These are phyloP conservation scores for Colletotrichum lini DNA, from an alignment of 2,329 filamentous ascomycete species.

Conservation along the genomic window DNA sequence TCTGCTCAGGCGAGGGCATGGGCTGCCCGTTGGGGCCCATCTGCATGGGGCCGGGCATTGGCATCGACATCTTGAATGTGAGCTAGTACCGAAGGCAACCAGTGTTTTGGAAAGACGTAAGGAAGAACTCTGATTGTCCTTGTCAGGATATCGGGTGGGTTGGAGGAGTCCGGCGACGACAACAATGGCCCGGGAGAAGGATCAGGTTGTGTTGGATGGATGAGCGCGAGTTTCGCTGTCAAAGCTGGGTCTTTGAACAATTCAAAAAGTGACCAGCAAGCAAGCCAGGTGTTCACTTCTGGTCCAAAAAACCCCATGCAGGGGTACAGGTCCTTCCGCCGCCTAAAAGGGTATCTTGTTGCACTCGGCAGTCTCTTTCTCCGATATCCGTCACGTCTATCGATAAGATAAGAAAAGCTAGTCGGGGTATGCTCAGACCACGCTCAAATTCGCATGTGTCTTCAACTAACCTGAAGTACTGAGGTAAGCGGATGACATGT, in stretches of 20 bases:
- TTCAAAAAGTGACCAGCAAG: slow-evolving; percentile 34
- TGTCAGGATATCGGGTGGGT: slow-evolving; percentile 9
- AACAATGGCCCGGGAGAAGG: slow-evolving; percentile 3
- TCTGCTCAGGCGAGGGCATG: slow-evolving; percentile 80
- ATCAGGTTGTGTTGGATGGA: slow-evolving; percentile 18
- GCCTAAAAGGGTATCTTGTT: not conserved
- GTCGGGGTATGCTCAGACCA: slow-evolving; percentile 10
- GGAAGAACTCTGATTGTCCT: slow-evolving; percentile 15
- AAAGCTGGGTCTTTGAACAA: slow-evolving; percentile 30
- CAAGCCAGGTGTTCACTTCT: slow-evolving; percentile 45
- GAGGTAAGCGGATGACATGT: not conserved
- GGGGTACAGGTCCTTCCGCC: slow-evolving; percentile 25
- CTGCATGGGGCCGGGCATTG: slow-evolving; percentile 52
- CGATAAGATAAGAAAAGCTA: slow-evolving; percentile 36
- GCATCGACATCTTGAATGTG: slow-evolving; percentile 45
- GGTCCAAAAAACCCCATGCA: slow-evolving; percentile 36
- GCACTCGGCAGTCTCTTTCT: slow-evolving; percentile 37
- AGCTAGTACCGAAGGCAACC: slow-evolving; percentile 23
- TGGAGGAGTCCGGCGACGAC: slow-evolving; percentile 25
- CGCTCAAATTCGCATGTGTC: slow-evolving; percentile 1
- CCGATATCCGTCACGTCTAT: slow-evolving; percentile 32
- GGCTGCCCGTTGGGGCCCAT: slow-evolving; percentile 48
- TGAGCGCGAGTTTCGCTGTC: slow-evolving; percentile 15
- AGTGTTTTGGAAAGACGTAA: slow-evolving; percentile 15
- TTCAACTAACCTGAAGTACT: not conserved